A percentile compares a stretch with the other conserved stretches of the same genome.
Conservation (phyloP, 169 alveolate genomes). For the Plasmodium vinckei region DNA sequence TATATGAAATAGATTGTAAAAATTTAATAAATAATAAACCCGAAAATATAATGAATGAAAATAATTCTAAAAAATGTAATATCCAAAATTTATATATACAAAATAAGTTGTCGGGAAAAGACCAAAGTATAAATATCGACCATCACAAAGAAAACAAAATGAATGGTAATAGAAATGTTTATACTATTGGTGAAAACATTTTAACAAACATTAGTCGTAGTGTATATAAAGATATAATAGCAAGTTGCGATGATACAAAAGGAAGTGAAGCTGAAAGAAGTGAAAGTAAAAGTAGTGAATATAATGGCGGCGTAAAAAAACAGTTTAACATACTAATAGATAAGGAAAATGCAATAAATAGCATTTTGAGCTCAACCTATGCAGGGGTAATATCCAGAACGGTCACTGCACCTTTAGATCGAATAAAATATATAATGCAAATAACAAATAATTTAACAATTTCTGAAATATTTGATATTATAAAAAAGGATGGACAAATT, state of each 20-base stretch:
- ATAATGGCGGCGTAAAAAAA: not conserved
- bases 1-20: not conserved
- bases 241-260: not conserved
- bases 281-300: not conserved
- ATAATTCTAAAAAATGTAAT: no score
- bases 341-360: constrained; percentile 39
- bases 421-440: constrained; percentile 69
- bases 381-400: constrained; percentile 64
- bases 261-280: not conserved
- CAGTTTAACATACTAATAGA: constrained; percentile 33
- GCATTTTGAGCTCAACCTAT: constrained; percentile 54
- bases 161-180: no score
- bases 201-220: no score
- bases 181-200: no score
- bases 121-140: no score
- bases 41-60: no score
- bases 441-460: constrained; percentile 59
- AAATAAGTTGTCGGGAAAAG: no score
- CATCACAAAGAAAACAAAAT: no score
- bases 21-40: no score
- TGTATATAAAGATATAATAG: no score
- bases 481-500: constrained; percentile 51
- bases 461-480: constrained; percentile 41
- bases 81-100: no score
- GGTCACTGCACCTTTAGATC: constrained; percentile 59